These are phyloP conservation scores for Cystobasidiaceae sp. DNA, from an alignment of 1,284 basidiomycete genomes.

Conservation along the genomic window DNA sequence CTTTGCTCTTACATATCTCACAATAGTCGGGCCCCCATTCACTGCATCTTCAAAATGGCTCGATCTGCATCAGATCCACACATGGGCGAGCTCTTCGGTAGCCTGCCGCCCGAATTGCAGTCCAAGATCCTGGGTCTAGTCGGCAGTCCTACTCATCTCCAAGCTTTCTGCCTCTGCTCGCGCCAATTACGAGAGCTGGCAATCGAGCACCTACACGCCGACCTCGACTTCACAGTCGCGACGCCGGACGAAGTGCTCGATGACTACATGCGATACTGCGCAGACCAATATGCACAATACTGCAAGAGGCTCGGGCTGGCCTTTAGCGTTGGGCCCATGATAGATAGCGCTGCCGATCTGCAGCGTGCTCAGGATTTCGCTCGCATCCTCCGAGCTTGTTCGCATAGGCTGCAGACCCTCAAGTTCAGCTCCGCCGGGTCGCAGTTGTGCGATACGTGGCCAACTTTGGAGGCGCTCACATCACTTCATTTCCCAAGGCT, in stretches of 20 bases:
- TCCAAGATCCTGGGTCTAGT: background rate
- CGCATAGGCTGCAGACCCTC: background rate
- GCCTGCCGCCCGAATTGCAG: slow-evolving; percentile 9
- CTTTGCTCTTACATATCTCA: no score
- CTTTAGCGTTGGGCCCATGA: slow-evolving; percentile 4
- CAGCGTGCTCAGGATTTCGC: background rate
- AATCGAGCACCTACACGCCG: background rate
- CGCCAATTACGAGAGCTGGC: background rate
- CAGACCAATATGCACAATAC: background rate
- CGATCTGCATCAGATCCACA: background rate
- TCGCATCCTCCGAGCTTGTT: background rate
- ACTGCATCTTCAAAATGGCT: no score
- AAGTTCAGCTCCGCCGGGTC: background rate
- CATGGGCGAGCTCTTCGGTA: background rate
- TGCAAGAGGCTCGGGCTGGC: slow-evolving; percentile 1
- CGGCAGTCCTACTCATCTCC: background rate
- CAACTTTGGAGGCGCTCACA: background rate
- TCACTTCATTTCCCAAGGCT: background rate
- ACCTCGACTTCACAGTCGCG: background rate
- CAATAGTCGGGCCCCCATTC: no score
- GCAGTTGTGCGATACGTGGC: background rate
- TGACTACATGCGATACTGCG: background rate
- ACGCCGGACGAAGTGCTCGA: background rate
- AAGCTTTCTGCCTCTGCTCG: background rate
- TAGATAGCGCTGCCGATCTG: background rate